A percentile compares a stretch with the other conserved stretches of the same genome.
Conservation (phyloP, 148 eudicot species). For the Beta vulgaris region DNA sequence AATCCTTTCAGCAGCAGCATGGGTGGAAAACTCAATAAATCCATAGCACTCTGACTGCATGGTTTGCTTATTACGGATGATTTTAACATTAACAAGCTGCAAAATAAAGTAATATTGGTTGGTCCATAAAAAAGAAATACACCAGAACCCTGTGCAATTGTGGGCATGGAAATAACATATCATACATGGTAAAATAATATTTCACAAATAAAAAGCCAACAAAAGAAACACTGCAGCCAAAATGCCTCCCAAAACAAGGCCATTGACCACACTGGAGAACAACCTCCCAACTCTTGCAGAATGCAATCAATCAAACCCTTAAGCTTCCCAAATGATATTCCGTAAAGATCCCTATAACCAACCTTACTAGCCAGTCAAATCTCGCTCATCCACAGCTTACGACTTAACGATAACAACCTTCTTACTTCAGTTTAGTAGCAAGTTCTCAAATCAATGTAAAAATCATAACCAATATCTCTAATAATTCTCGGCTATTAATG, state of each 20-base stretch:
- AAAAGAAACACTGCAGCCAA: neutral
- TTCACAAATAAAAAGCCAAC: neutral
- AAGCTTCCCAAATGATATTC: no score
- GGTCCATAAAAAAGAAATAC: neutral
- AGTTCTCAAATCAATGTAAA: no score
- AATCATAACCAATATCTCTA: no score
- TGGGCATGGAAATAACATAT: neutral
- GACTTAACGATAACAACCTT: no score
- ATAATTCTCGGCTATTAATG: no score
- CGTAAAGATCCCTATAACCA: no score
- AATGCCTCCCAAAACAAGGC: neutral
- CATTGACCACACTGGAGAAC: no score
- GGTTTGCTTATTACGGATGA: slow-evolving; percentile 81
- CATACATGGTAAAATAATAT: neutral
- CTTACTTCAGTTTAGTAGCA: no score
- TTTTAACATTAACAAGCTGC: slow-evolving; percentile 66
- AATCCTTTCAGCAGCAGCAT: slow-evolving; percentile 73
- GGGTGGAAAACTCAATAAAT: slow-evolving; percentile 68
- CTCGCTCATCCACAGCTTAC: no score
- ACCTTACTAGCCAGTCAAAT: no score
- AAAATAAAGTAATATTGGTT: slow-evolving; percentile 9
- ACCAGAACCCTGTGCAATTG: neutral
- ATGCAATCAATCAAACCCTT: neutral
- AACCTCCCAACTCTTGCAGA: neutral
- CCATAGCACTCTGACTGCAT: slow-evolving; percentile 88